These are phyloP conservation scores for Puccinia triticina DNA, from an alignment of 1,284 basidiomycete species.

Conservation along the genomic window DNA sequence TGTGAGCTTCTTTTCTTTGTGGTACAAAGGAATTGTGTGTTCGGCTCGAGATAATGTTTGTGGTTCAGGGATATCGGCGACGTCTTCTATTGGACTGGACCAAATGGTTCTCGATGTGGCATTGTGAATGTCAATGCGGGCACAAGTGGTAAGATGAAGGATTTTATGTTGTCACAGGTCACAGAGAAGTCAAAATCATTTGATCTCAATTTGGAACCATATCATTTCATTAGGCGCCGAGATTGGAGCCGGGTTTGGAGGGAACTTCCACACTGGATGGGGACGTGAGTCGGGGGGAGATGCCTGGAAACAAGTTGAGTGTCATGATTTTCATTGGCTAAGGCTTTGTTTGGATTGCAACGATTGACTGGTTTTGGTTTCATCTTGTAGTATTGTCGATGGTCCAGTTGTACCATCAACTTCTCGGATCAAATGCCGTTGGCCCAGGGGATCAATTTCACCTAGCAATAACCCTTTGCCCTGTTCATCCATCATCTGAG, in stretches of 20 bases:
- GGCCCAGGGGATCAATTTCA: constrained; percentile 87
- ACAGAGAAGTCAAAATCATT: neutral
- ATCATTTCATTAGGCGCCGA: constrained; percentile 72
- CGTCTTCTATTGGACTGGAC: constrained; percentile 56
- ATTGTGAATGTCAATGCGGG: constrained; percentile 57
- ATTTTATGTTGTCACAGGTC: neutral
- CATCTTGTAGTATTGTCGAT: constrained; percentile 58
- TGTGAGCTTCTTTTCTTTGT: constrained; percentile 46
- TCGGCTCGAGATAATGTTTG: neutral
- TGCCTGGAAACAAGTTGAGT: constrained; percentile 89
- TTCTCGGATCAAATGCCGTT: constrained; percentile 84
- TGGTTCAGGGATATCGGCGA: constrained; percentile 52
- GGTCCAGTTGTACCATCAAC: constrained; percentile 85
- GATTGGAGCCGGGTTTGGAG: constrained; percentile 87
- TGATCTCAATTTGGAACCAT: neutral
- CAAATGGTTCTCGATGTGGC: constrained; percentile 55
- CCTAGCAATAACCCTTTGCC: constrained; percentile 48
- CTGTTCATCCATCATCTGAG: too few species aligned
- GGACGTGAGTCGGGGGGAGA: constrained; percentile 95
- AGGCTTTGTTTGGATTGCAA: constrained; percentile 1
- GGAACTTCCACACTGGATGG: constrained; percentile 82
- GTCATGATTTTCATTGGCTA: neutral
- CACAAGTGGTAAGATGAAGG: constrained; percentile 39
- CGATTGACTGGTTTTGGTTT: constrained; percentile 6
- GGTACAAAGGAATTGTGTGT: neutral